Conservation (phyloP, 768 basidiomycete species). For the Chlorophyllum brunneum region DNA sequence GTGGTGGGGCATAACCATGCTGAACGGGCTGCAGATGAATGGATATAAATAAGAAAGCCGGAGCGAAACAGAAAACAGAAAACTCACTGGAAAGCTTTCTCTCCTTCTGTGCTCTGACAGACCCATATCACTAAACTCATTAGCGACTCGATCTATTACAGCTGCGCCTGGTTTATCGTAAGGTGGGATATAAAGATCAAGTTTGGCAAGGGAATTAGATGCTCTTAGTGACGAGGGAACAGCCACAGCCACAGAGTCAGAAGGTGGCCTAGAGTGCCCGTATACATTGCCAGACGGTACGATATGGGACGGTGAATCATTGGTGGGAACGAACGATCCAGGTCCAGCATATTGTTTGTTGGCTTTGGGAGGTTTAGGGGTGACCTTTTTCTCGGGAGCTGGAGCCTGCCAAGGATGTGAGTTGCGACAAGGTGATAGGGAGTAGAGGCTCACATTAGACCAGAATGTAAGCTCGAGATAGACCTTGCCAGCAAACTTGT, state of each 20-base stretch:
- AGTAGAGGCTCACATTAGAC: slow-evolving; percentile 62
- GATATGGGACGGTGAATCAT: slow-evolving; percentile 30
- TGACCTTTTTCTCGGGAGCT: slow-evolving; percentile 65
- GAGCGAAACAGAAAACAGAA: neutral
- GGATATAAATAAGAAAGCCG: neutral
- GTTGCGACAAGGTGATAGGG: neutral
- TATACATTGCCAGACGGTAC: slow-evolving; percentile 30
- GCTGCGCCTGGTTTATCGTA: slow-evolving; percentile 55
- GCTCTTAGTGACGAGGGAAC: slow-evolving; percentile 58
- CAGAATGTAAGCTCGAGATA: slow-evolving; percentile 97
- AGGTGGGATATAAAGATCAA: slow-evolving; percentile 70
- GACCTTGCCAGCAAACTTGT: slow-evolving; percentile 92
- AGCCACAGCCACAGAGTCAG: slow-evolving; percentile 33
- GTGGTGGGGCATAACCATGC: slow-evolving; percentile 29
- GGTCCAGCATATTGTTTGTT: slow-evolving; percentile 74
- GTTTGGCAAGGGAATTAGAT: slow-evolving; percentile 55
- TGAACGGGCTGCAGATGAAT: slow-evolving; percentile 29
- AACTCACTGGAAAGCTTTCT: slow-evolving; percentile 58
- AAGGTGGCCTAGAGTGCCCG: slow-evolving; percentile 35
- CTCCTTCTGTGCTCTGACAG: slow-evolving; percentile 41
- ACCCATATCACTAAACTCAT: slow-evolving; percentile 65
- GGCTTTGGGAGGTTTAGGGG: slow-evolving; percentile 44
- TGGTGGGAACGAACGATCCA: slow-evolving; percentile 65
- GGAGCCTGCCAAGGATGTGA: slow-evolving; percentile 50
- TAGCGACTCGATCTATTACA: slow-evolving; percentile 51